phyloP scores from a whole-genome alignment of 2,329 filamentous ascomycete genomes.

The Tolypocladium inflatum region DNA sequence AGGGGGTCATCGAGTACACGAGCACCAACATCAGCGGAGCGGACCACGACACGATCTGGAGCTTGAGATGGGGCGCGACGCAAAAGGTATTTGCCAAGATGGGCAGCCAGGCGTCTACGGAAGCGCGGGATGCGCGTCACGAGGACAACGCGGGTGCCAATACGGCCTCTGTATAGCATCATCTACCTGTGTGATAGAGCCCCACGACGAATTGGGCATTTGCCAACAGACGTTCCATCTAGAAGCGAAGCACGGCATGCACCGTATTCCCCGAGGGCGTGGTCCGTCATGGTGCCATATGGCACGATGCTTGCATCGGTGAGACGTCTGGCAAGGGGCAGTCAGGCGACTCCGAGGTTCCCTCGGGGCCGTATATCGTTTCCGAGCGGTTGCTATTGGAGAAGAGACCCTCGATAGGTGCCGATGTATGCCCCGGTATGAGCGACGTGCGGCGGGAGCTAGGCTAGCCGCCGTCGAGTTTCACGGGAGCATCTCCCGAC shows the following conservation, averaged over 20 bases:
- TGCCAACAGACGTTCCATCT: neutral
- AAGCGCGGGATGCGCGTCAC: neutral
- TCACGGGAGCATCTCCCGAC: neutral
- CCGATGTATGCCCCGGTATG: neutral
- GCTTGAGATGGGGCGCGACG: constrained; percentile 8
- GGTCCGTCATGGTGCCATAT: neutral
- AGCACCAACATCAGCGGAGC: constrained; percentile 12
- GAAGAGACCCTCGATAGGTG: neutral
- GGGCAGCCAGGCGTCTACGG: neutral
- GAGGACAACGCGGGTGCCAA: neutral
- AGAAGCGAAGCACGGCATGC: neutral
- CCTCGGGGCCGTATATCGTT: neutral
- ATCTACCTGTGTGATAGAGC: neutral
- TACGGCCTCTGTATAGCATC: neutral
- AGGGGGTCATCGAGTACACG: constrained; percentile 11
- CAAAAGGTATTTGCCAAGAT: constrained; percentile 10
- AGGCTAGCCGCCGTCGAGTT: neutral
- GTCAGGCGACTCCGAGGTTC: neutral
- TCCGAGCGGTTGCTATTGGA: neutral
- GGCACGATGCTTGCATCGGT: neutral
- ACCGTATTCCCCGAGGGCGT: neutral
- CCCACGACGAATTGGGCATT: neutral
- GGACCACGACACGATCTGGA: constrained; percentile 18
- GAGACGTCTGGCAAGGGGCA: neutral
- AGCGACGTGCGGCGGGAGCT: neutral